Evolutionary conservation across 2,329 filamentous ascomycete genomes (phyloP).

Genomic region (Fusarium nelsonii): DNA sequence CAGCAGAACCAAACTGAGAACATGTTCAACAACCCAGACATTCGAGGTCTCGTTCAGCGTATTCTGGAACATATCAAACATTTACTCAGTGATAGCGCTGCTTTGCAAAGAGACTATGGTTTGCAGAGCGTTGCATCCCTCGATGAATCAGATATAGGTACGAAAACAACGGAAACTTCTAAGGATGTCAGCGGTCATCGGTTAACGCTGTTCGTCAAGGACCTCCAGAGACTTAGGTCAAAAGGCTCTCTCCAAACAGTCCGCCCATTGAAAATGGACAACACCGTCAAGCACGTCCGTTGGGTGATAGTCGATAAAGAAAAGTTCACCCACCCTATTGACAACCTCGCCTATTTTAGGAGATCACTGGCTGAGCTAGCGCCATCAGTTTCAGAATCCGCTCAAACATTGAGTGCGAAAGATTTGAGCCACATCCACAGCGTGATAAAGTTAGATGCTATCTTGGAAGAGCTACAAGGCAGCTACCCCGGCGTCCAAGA

Average conservation of each 20-base stretch:
- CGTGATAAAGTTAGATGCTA: not conserved
- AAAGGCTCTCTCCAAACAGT: not conserved
- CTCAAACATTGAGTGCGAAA: too few species aligned
- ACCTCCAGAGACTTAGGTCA: not conserved
- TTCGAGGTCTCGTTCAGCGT: rapidly evolving
- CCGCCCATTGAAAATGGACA: not conserved
- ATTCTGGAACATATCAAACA: not conserved
- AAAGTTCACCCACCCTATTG: not conserved
- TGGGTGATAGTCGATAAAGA: not conserved
- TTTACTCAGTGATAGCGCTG: not conserved
- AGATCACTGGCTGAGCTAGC: not conserved
- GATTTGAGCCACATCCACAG: not conserved
- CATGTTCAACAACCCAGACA: not conserved
- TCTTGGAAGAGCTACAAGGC: not conserved
- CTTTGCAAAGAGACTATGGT: not conserved
- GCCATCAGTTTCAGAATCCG: too few species aligned
- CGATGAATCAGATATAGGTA: not conserved
- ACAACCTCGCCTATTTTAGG: not conserved
- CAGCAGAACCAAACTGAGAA: not conserved
- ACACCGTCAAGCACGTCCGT: not conserved
- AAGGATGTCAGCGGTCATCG: not conserved
- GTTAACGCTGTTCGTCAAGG: rapidly evolving
- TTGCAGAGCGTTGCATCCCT: not conserved
- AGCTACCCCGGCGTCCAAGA: too few species aligned
- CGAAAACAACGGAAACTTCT: not conserved